Conservation (phyloP, 495 filamentous ascomycete genomes). For the Penicillium psychrofluorescens region DNA sequence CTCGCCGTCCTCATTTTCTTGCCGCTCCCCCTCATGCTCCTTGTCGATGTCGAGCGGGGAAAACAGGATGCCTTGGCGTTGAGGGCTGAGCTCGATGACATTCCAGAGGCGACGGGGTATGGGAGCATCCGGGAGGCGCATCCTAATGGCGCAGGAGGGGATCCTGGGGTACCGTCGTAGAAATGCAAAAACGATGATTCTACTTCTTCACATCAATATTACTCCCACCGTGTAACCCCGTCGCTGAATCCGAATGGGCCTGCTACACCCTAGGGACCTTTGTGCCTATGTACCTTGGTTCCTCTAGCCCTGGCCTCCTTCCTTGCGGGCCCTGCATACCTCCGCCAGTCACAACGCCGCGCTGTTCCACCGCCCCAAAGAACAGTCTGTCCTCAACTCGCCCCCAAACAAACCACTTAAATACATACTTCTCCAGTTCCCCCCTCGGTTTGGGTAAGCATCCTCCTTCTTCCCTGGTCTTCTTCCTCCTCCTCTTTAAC, state of each 20-base stretch:
- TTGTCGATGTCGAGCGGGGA: slow-evolving; percentile 86
- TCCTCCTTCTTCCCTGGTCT: too few relatives aligned
- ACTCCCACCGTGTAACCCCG: too few relatives aligned
- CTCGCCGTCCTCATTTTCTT: slow-evolving; percentile 74
- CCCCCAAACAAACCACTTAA: background rate
- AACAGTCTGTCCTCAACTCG: slow-evolving; percentile 44
- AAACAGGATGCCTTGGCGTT: slow-evolving; percentile 68
- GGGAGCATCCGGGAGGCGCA: slow-evolving; percentile 8
- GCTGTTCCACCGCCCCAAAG: slow-evolving; percentile 26
- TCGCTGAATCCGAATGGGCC: too few relatives aligned
- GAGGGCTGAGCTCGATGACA: slow-evolving; percentile 54
- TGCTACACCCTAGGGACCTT: too few relatives aligned
- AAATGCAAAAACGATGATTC: too few relatives aligned
- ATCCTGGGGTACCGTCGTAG: too few relatives aligned
- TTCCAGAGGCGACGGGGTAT: slow-evolving; percentile 11
- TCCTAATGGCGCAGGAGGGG: background rate
- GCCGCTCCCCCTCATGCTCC: slow-evolving; percentile 74
- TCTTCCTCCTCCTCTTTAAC: too few relatives aligned
- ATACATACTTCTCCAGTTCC: too few relatives aligned
- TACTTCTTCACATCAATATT: too few relatives aligned
- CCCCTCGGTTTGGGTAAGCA: too few relatives aligned
- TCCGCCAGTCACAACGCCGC: slow-evolving; percentile 21
- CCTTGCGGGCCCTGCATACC: slow-evolving; percentile 8
- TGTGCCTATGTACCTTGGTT: too few relatives aligned
- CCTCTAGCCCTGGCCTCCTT: background rate